Percentiles rank a stretch among this genome's conserved stretches.
Conservation (phyloP, 176 grass and related monocot genomes). For the Oryza nivara region DNA sequence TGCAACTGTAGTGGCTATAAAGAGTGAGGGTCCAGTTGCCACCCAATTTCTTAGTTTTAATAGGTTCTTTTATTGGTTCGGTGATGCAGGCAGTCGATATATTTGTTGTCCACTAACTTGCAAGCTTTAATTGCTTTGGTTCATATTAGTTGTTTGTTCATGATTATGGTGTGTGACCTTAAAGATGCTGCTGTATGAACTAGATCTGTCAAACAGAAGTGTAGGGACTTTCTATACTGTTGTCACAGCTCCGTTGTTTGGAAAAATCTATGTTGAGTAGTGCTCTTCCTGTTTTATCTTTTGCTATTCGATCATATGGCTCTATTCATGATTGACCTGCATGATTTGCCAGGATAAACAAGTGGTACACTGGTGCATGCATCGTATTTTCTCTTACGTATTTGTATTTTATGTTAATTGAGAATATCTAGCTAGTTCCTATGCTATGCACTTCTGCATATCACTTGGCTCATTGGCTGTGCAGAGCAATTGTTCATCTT, state of each 20-base stretch:
- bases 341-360: constrained; percentile 7
- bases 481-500: constrained; percentile 12
- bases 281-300: constrained; percentile 6
- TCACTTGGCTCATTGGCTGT: neutral
- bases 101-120: constrained; percentile 26
- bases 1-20: constrained; percentile 41
- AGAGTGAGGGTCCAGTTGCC: constrained; percentile 45
- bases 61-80: constrained; percentile 35
- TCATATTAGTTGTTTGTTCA: constrained; percentile 26
- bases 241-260: constrained; percentile 23
- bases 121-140: constrained; percentile 29
- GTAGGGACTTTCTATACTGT: constrained; percentile 8
- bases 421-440: constrained; percentile 5
- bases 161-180: constrained; percentile 33
- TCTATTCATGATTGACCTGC: neutral
- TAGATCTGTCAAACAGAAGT: constrained; percentile 25
- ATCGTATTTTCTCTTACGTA: neutral
- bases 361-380: neutral
- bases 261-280: constrained; percentile 22
- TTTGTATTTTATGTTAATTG: constrained; percentile 9
- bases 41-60: constrained; percentile 39
- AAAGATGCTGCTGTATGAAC: constrained; percentile 31
- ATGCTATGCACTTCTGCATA: neutral
- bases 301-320: constrained; percentile 8
- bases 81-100: neutral